phyloP scores from a whole-genome alignment of 441 rosid species.

The Arabidopsis hybrid region DNA sequence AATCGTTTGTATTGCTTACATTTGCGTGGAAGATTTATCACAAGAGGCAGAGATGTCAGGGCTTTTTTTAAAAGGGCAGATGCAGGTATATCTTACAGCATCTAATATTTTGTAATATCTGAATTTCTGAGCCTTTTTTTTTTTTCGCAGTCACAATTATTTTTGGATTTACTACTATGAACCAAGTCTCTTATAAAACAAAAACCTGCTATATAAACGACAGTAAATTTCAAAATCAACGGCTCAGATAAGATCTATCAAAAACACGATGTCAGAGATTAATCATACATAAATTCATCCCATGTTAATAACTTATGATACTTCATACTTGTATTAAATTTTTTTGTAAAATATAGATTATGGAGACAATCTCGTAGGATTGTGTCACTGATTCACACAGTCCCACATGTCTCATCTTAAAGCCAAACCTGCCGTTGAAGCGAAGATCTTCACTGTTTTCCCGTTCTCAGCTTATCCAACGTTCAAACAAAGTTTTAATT shows the following conservation, averaged over 20 bases:
- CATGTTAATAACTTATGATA: slow-evolving; percentile 23
- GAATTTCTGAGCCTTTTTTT: slow-evolving; percentile 30
- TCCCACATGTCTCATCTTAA: slow-evolving; percentile 42
- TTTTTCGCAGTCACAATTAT: slow-evolving; percentile 37
- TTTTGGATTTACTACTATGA: slow-evolving; percentile 43
- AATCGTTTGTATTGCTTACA: neutral
- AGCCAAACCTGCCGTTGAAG: slow-evolving; percentile 52
- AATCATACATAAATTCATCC: slow-evolving; percentile 20
- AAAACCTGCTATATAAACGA: slow-evolving; percentile 42
- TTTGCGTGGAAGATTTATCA: neutral
- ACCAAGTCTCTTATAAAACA: slow-evolving; percentile 33
- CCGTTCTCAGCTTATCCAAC: slow-evolving; percentile 10
- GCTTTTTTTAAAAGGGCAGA: neutral
- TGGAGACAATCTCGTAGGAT: slow-evolving; percentile 31
- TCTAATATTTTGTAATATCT: slow-evolving; percentile 33
- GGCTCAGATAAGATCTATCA: slow-evolving; percentile 52
- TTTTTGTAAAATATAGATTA: slow-evolving; percentile 40
- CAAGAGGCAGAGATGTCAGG: neutral
- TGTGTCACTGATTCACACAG: slow-evolving; percentile 29
- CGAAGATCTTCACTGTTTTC: slow-evolving; percentile 33
- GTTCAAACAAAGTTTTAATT: slow-evolving; percentile 21
- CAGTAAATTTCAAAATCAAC: slow-evolving; percentile 56
- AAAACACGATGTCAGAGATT: slow-evolving; percentile 38
- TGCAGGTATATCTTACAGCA: slow-evolving; percentile 30
- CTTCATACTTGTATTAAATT: slow-evolving; percentile 7